phyloP scores from a whole-genome alignment of 805 yeast species.

The Candida peoriensis region DNA sequence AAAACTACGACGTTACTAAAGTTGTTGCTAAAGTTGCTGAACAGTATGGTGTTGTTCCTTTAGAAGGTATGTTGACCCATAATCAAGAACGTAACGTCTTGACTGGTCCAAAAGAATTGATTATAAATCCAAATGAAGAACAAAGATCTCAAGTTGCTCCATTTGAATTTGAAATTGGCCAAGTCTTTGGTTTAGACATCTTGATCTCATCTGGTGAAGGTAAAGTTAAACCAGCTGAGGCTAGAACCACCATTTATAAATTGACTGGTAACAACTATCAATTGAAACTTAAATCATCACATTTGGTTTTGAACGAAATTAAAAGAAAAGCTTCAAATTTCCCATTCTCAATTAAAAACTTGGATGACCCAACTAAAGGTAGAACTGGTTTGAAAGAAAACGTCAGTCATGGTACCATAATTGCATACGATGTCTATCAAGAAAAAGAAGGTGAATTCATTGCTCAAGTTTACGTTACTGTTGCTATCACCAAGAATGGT shows the following conservation, averaged over 20 bases:
- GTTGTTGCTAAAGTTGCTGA: constrained; percentile 58
- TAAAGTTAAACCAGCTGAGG: constrained; percentile 54
- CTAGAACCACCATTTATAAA: constrained; percentile 66
- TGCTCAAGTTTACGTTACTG: constrained; percentile 71
- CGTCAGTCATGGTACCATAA: constrained; percentile 57
- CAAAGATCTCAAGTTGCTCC: constrained; percentile 62
- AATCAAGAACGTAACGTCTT: constrained; percentile 62
- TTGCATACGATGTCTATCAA: constrained; percentile 62
- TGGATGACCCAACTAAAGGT: constrained; percentile 65
- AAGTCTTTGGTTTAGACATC: constrained; percentile 73
- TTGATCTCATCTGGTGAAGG: constrained; percentile 62
- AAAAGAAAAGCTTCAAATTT: constrained; percentile 60
- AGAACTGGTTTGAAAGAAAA: constrained; percentile 74
- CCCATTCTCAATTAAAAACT: constrained; percentile 64
- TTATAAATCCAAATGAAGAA: constrained; percentile 66
- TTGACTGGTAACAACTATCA: constrained; percentile 64
- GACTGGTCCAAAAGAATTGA: constrained; percentile 72
- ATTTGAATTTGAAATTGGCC: constrained; percentile 63
- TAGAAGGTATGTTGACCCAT: constrained; percentile 75
- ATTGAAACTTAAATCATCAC: constrained; percentile 67
- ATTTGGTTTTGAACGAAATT: constrained; percentile 59
- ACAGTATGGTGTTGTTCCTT: constrained; percentile 52
- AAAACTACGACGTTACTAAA: constrained; percentile 71
- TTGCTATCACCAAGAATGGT: constrained; percentile 71
- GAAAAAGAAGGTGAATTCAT: constrained; percentile 63